Percentiles rank a stretch among this genome's conserved stretches.
These are phyloP conservation scores for Thymus mandschuricus DNA, from an alignment of 257 asterid species.

Conservation along the genomic window DNA sequence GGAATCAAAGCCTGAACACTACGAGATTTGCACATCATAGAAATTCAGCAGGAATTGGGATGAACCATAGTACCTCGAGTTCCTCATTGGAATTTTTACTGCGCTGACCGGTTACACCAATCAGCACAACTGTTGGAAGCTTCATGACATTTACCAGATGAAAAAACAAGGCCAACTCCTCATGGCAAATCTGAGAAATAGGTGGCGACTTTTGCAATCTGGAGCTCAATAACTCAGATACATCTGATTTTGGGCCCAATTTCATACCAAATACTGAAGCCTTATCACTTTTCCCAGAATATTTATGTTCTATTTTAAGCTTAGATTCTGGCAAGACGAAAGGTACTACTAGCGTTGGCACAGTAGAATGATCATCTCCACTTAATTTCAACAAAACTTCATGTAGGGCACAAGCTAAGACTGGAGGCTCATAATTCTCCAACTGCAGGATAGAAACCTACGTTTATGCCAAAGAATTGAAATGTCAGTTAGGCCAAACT, in stretches of 20 bases:
- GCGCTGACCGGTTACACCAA: constrained; percentile 52
- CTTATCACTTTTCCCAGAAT: constrained; percentile 34
- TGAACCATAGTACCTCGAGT: constrained; percentile 53
- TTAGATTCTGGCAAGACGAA: constrained; percentile 60
- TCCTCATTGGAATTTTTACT: constrained; percentile 44
- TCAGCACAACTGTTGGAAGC: constrained; percentile 61
- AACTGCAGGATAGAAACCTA: constrained; percentile 73
- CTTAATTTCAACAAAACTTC: constrained; percentile 63
- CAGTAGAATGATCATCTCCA: constrained; percentile 47
- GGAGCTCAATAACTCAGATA: constrained; percentile 47
- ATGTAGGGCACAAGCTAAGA: constrained; percentile 75
- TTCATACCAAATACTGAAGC: constrained; percentile 61
- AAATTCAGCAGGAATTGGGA: constrained; percentile 18
- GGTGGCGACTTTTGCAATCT: constrained; percentile 48
- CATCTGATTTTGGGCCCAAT: constrained; percentile 56
- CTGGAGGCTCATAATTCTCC: constrained; percentile 66
- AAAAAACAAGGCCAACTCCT: constrained; percentile 65
- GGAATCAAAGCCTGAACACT: background rate
- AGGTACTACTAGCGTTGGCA: constrained; percentile 68
- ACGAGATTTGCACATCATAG: background rate
- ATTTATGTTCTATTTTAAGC: constrained; percentile 57
- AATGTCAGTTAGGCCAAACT: constrained; percentile 6
- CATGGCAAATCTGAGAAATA: constrained; percentile 60
- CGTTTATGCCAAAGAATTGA: constrained; percentile 6
- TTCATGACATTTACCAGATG: constrained; percentile 62